Base-by-base conservation (phyloP, 305 asterid species). In the Fraxinus angustifolia region DNA sequence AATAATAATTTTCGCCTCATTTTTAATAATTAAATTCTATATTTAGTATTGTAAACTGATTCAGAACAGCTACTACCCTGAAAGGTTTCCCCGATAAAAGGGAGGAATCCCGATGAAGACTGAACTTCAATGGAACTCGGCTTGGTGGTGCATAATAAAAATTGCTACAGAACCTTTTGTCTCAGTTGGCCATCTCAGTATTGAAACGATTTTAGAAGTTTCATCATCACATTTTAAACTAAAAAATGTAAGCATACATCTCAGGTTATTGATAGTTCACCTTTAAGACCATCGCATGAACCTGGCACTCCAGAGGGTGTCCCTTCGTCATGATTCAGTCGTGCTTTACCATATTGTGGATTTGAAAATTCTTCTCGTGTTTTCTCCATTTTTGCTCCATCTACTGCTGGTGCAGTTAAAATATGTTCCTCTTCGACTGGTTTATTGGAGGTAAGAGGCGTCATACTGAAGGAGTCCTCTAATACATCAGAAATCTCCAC, bases 401-500 rank as follows among this genome's bases (percentile, higher is more conserved):
- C 85, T 30, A 73, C 67, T 35, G 75, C 67, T 78, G 85, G 42
- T 70, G 78, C 79, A 70, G 80, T 78, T 34, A 77, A 62, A 30
- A 71, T 71, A 82, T 26, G 79, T 81, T 84, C 86, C 79, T 74
- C 88, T 17, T 74, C 40, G 23, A 68, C 84, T 26, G 38, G 84
- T 33, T 81, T 77, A 60, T 77, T 70, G 6, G 90, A 62, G 19
- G 86, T 81, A 82, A 81, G 82, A 48, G 96, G 91, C 3, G 88
- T 83, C 90, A 92, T 93, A 87, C 91, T 89, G 80, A 92, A 94
- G 4, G 94, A 82, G 62, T 92, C 99, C 35, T 94, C 98, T 77
- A 88, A 70, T 78, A 90, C 97, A 78, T 96, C 95, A 28, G 98
- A 87, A 78, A 96, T 94, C 90, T 94, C 98, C 50, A 96, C 99